phyloP scores from a whole-genome alignment of 805 yeast species.

The Scheffersomyces ergatensis region DNA sequence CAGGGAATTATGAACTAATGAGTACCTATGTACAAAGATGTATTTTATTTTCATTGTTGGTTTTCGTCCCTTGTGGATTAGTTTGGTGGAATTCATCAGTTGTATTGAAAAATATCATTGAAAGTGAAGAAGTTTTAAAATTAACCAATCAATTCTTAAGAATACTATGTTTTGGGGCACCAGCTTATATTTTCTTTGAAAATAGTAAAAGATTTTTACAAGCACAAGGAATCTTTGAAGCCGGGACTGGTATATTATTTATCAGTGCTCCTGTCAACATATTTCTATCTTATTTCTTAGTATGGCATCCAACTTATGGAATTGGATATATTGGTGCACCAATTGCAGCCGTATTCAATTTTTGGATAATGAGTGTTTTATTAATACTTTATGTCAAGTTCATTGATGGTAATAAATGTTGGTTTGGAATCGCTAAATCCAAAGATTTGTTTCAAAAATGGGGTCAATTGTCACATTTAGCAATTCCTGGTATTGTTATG shows the following conservation, averaged over 20 bases:
- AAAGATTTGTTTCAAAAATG: slow-evolving; percentile 32
- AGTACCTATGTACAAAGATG: slow-evolving; percentile 39
- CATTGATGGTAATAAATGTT: slow-evolving; percentile 66
- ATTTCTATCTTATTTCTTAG: slow-evolving; percentile 37
- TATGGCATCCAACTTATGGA: slow-evolving; percentile 40
- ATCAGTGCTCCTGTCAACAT: slow-evolving; percentile 42
- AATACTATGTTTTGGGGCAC: slow-evolving; percentile 36
- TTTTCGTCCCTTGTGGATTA: slow-evolving; percentile 37
- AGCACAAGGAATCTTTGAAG: slow-evolving; percentile 48
- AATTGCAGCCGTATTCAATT: slow-evolving; percentile 39
- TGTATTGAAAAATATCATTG: slow-evolving; percentile 29
- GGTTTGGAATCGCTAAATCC: slow-evolving; percentile 57
- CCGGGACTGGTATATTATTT: slow-evolving; percentile 42
- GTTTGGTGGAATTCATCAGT: slow-evolving; percentile 38
- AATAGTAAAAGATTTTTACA: slow-evolving; percentile 40
- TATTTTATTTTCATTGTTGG: slow-evolving; percentile 27
- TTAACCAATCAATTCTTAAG: slow-evolving; percentile 35
- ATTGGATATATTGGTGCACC: slow-evolving; percentile 45
- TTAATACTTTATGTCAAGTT: slow-evolving; percentile 37
- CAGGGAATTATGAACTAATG: slow-evolving; percentile 37
- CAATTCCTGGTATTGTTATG: slow-evolving; percentile 46
- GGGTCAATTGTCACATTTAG: slow-evolving; percentile 34
- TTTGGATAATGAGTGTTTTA: slow-evolving; percentile 38
- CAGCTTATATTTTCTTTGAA: slow-evolving; percentile 43
- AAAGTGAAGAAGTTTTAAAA: slow-evolving; percentile 27